Percentiles rank a stretch among this genome's conserved stretches.
These are phyloP conservation scores for Saccharomycopsis schoenii DNA, from an alignment of 805 yeast species.

Conservation along the genomic window DNA sequence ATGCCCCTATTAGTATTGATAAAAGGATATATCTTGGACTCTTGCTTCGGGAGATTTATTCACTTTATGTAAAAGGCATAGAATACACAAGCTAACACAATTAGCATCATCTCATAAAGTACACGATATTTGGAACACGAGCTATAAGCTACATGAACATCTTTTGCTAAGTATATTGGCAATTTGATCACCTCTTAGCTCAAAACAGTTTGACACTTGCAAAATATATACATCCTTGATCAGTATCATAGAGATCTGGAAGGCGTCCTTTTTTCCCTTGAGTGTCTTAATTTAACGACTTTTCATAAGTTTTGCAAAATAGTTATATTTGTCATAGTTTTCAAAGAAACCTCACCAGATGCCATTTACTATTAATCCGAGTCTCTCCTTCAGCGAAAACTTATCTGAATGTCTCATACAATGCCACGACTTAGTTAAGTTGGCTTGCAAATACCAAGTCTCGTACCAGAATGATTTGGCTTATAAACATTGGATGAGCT, in stretches of 20 bases:
- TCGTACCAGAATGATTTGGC: conserved; percentile 7
- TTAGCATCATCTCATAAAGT: too few species aligned
- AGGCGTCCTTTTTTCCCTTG: too few species aligned
- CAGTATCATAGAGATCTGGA: too few species aligned
- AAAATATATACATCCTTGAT: too few species aligned
- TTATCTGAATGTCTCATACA: conserved; percentile 10
- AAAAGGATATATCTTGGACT: background rate
- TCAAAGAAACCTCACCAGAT: background rate
- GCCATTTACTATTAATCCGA: conserved; percentile 10
- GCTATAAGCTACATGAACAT: too few species aligned
- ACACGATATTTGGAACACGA: too few species aligned
- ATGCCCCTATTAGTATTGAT: background rate
- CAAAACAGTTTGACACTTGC: too few species aligned
- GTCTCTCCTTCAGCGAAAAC: conserved; percentile 5
- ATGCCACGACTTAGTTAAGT: conserved; percentile 8
- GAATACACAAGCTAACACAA: too few species aligned
- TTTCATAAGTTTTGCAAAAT: background rate
- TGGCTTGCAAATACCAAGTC: conserved; percentile 12
- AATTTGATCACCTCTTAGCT: too few species aligned
- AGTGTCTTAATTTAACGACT: background rate
- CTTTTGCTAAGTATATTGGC: too few species aligned
- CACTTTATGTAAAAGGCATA: background rate
- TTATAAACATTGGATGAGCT: conserved; percentile 18
- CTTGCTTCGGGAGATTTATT: background rate
- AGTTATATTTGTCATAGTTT: too few species aligned